These are phyloP conservation scores for Cytospora piceicola DNA, from an alignment of 2,329 filamentous ascomycete genomes.

Conservation along the genomic window DNA sequence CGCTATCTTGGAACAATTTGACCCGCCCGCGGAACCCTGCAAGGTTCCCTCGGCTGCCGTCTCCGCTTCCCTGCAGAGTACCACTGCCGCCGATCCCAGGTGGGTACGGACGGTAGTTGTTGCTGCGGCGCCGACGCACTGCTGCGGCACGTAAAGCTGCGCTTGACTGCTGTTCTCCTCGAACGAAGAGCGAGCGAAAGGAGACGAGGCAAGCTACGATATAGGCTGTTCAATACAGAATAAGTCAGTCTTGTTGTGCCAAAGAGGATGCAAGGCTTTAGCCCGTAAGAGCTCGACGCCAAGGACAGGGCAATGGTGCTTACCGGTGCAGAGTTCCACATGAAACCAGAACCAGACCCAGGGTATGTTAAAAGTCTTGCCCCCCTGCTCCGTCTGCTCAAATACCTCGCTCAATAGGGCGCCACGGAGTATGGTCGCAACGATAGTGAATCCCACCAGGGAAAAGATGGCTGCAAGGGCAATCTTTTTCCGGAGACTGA, in stretches of 20 bases:
- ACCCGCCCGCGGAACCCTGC: conserved; percentile 17
- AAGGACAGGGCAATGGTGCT: neutral
- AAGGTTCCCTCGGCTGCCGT: conserved; percentile 14
- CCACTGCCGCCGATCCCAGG: conserved; percentile 2
- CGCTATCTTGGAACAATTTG: conserved; percentile 26
- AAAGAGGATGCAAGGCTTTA: neutral
- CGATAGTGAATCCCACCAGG: conserved; percentile 28
- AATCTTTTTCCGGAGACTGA: conserved; percentile 25
- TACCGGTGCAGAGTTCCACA: conserved; percentile 28
- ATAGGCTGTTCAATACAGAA: neutral
- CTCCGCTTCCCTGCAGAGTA: conserved; percentile 18
- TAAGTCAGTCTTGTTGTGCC: neutral
- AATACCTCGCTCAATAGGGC: conserved; percentile 27
- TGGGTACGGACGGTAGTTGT: conserved; percentile 16
- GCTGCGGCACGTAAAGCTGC: conserved; percentile 20
- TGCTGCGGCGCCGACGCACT: conserved; percentile 14
- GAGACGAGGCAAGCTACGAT: conserved; percentile 30
- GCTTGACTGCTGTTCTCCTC: conserved; percentile 20
- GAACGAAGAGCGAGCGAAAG: conserved; percentile 30
- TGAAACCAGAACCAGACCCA: conserved; percentile 32
- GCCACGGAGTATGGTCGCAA: conserved; percentile 26
- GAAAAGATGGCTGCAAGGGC: conserved; percentile 28
- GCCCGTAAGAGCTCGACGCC: no score
- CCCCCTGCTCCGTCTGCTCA: conserved; percentile 15
- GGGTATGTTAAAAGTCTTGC: conserved; percentile 27